A percentile compares a stretch with the other conserved stretches of the same genome.
Evolutionary conservation across 1,139 yeast genomes (phyloP).

Genomic region (Nakaseomyces sp.): DNA sequence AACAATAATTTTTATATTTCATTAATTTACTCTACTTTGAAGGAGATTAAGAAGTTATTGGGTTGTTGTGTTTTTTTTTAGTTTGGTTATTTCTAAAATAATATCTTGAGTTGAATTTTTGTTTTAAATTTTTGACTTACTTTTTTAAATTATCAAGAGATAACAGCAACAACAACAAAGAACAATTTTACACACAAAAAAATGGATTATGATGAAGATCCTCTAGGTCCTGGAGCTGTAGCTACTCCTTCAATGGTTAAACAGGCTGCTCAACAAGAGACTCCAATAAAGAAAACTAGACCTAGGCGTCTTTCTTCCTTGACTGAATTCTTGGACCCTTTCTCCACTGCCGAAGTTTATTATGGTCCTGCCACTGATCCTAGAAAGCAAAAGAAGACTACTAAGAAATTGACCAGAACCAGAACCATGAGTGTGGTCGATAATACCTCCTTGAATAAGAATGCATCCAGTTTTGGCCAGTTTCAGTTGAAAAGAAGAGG

Average conservation of each 20-base stretch:
- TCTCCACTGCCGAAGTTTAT: conserved; percentile 57
- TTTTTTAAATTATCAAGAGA: too few relatives aligned
- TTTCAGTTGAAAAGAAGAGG: conserved; percentile 44
- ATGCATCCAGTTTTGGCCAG: conserved; percentile 11
- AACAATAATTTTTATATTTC: too few relatives aligned
- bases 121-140: too few relatives aligned
- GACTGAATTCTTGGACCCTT: conserved; percentile 43
- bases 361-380: conserved; percentile 62
- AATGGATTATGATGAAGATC: conserved; percentile 1
- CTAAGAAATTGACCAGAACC: conserved; percentile 13
- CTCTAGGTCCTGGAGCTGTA: conserved; percentile 2
- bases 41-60: too few relatives aligned
- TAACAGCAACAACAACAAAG: too few relatives aligned
- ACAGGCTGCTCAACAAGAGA: neutral
- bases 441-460: conserved; percentile 24
- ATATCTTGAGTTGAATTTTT: too few relatives aligned
- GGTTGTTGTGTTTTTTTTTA: too few relatives aligned
- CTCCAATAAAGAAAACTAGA: conserved; percentile 3
- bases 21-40: too few relatives aligned
- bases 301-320: conserved; percentile 23
- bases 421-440: conserved; percentile 37
- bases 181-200: neutral
- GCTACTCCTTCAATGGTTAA: conserved; percentile 5
- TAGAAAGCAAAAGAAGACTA: conserved; percentile 21
- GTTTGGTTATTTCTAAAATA: too few relatives aligned